Percentiles rank a stretch among this genome's conserved stretches.
These are phyloP conservation scores for Zygosaccharomyces pseudobailii DNA, from an alignment of 1,139 yeast species.

Conservation along the genomic window DNA sequence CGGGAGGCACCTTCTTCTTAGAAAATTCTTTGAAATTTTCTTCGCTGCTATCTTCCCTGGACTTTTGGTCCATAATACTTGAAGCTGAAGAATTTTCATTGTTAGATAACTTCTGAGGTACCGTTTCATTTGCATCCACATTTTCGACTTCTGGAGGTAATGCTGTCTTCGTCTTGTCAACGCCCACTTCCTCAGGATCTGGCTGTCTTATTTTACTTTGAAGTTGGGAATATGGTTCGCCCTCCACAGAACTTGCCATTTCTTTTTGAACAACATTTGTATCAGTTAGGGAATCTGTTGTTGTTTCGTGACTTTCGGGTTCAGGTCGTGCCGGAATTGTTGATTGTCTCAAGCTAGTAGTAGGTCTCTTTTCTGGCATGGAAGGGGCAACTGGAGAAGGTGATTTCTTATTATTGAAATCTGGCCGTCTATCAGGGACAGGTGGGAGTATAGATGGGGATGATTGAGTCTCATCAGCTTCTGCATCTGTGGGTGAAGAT, in stretches of 20 bases:
- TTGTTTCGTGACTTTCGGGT: not conserved
- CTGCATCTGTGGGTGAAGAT: not conserved
- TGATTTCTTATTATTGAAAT: not conserved
- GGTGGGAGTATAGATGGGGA: not conserved
- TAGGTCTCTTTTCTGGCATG: not conserved
- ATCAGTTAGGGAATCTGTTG: no score
- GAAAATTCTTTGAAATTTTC: constrained; percentile 18
- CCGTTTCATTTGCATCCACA: no score
- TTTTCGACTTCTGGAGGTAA: no score
- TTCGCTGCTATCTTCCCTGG: not conserved
- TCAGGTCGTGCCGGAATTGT: not conserved
- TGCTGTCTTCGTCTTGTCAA: no score
- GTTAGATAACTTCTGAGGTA: not conserved
- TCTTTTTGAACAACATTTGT: no score
- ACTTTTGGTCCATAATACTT: not conserved
- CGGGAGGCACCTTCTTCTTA: constrained; percentile 54
- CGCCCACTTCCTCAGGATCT: no score
- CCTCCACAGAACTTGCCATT: no score
- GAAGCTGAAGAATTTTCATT: not conserved
- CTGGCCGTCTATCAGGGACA: not conserved
- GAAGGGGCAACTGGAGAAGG: not conserved
- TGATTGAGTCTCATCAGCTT: not conserved
- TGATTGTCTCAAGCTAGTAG: not conserved
- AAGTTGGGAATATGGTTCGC: no score
- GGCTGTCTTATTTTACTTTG: no score